Base-by-base conservation (phyloP, 345 rosid species). In the Acer negundo region DNA sequence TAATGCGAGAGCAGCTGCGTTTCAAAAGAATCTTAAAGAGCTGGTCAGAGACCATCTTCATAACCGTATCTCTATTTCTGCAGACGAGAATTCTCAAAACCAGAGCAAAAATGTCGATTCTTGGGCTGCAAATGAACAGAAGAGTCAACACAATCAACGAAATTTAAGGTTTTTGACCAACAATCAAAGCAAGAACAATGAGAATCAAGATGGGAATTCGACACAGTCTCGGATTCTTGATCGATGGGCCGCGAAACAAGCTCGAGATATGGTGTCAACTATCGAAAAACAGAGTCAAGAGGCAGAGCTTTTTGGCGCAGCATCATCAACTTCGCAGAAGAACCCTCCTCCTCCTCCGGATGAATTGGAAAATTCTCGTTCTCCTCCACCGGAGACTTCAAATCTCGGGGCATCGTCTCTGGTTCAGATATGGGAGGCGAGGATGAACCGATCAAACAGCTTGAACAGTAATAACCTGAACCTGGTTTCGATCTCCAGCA, bases 361-460 rank as follows among this genome's bases (percentile, higher is more conserved):
- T 63, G 82, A 80, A 68, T 77, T 64, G 2, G 82, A 76, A 61
- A 67, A 59, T 16, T 40, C 80, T 35, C 38, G 38, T 35, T 35
- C 6, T 35, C 6, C 38, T 10, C 49, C 74, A 1, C 73, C 3
- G 47, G 69, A 46, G 49, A 7, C 55, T 0, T 77, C 69, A 9
- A 86, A 77, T 22, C 82, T 23, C 22, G 92, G 90, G 0, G 97
- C 98, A 47, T 93, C 97, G 26, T 95, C 97, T 9, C 90, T 95
- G 10, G 98, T 95, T 53, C 97, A 91, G 81, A 92, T 93, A 74
- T 95, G 98, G 97, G 97, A 95, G 76, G 94, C 95, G 1, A 89
- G 93, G 84, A 81, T 90, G n/a, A 80, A 85, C 20, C 88, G 80
- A 55, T 83, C 84, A 72, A 77, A 81, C 10, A 80, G 78, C 76